These are phyloP conservation scores for Erigeron canadensis DNA, from an alignment of 129 eudicot species.

Conservation along the genomic window DNA sequence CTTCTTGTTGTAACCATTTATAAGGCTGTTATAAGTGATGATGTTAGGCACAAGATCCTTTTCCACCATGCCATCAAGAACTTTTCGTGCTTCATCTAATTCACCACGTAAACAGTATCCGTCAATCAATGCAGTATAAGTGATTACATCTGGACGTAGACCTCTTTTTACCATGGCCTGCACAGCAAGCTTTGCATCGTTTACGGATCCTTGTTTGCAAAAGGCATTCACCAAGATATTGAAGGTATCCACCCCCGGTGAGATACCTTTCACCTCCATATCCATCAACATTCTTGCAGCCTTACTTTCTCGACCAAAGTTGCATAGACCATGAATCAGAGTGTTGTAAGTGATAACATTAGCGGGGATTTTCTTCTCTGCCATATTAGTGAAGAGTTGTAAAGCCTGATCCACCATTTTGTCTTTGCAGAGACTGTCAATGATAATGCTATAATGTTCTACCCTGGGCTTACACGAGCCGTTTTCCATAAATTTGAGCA, in stretches of 20 bases:
- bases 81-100: slow-evolving; percentile 23
- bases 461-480: slow-evolving; percentile 25
- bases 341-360: slow-evolving; percentile 37
- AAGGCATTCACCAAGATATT: slow-evolving; percentile 29
- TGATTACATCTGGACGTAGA: slow-evolving; percentile 21
- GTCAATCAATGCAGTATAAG: slow-evolving; percentile 28
- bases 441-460: slow-evolving; percentile 24
- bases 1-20: slow-evolving; percentile 32
- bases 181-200: slow-evolving; percentile 23
- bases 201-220: slow-evolving; percentile 22
- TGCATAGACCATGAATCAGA: slow-evolving; percentile 40
- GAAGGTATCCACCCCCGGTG: slow-evolving; percentile 6
- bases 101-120: slow-evolving; percentile 52
- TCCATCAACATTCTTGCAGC: slow-evolving; percentile 27
- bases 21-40: slow-evolving; percentile 28
- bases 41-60: slow-evolving; percentile 21
- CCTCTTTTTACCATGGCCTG: slow-evolving; percentile 29
- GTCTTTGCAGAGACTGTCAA: slow-evolving; percentile 40
- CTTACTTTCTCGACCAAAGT: slow-evolving; percentile 22
- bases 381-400: slow-evolving; percentile 28
- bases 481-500: slow-evolving; percentile 35
- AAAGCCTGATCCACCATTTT: slow-evolving; percentile 35
- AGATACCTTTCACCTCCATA: slow-evolving; percentile 30
- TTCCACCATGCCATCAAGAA: slow-evolving; percentile 26
- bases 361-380: slow-evolving; percentile 29